Percentiles rank a stretch among this genome's conserved stretches.
These are phyloP conservation scores for Backusella tarrabulga DNA, from an alignment of 192 early-diverging fungal genomes.

Conservation along the genomic window DNA sequence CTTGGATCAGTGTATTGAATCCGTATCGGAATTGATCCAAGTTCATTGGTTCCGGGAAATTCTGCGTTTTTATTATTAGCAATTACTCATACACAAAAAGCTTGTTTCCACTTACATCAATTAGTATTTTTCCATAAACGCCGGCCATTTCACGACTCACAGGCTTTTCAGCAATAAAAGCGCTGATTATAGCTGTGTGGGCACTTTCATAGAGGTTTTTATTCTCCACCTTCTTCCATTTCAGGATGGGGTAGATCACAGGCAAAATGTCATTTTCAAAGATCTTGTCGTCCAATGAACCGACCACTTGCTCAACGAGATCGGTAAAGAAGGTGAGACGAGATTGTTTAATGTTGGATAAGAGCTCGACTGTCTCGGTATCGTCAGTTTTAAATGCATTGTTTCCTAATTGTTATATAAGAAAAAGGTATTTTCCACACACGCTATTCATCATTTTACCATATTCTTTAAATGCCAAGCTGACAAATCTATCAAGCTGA, in stretches of 20 bases:
- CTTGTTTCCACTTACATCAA: slow-evolving; percentile 31
- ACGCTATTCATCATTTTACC: slow-evolving; percentile 1
- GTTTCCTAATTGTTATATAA: background rate
- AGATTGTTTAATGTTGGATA: slow-evolving; percentile 33
- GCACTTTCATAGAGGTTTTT: slow-evolving; percentile 50
- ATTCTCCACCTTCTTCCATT: slow-evolving; percentile 31
- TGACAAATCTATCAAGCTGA: slow-evolving; percentile 22
- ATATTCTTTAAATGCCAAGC: slow-evolving; percentile 25
- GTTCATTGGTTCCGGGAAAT: slow-evolving; percentile 46
- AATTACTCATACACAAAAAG: background rate
- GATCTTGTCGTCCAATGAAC: slow-evolving; percentile 38
- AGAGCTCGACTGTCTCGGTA: background rate
- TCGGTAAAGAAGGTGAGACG: slow-evolving; percentile 46
- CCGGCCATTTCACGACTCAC: slow-evolving; percentile 46
- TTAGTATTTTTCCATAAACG: slow-evolving; percentile 47
- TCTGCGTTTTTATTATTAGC: slow-evolving; percentile 9
- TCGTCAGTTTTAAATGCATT: background rate
- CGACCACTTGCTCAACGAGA: slow-evolving; percentile 47
- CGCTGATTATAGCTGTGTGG: slow-evolving; percentile 45
- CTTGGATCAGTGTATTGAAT: slow-evolving; percentile 49
- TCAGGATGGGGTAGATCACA: slow-evolving; percentile 41
- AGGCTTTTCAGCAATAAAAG: slow-evolving; percentile 46
- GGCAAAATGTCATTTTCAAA: slow-evolving; percentile 48
- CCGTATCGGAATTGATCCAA: slow-evolving; percentile 47
- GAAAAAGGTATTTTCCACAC: too few relatives aligned